A percentile compares a stretch with the other conserved stretches of the same genome.
Evolutionary conservation across 176 grass and related monocot genomes (phyloP).

Genomic region (bread wheat (Triticum aestivum)): DNA sequence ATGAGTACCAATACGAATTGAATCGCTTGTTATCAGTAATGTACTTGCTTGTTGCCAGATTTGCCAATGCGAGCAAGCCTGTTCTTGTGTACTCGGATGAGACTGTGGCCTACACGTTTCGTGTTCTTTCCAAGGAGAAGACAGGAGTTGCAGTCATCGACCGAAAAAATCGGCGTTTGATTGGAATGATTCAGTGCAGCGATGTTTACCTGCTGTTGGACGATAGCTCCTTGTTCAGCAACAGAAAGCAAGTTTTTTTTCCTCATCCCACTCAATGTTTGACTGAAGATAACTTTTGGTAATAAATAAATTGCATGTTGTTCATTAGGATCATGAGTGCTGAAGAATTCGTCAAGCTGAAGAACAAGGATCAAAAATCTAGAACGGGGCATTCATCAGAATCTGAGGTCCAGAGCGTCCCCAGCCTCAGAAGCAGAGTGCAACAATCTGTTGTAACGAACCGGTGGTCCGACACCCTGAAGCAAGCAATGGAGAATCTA

Average conservation of each 20-base stretch:
- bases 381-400: not conserved
- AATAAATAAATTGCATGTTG: not conserved
- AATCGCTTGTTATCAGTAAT: not conserved
- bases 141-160: conserved; percentile 44
- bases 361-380: not conserved
- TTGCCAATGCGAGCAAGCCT: conserved; percentile 14
- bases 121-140: conserved; percentile 43
- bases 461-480: conserved; percentile 42
- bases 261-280: not conserved
- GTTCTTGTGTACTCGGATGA: conserved; percentile 42
- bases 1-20: not conserved
- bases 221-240: conserved; percentile 45
- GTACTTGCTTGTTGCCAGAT: conserved; percentile 12
- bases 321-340: conserved; percentile 20
- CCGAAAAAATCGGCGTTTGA: conserved; percentile 25
- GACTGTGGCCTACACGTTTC: conserved; percentile 12
- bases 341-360: conserved; percentile 32
- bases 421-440: not conserved
- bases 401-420: not conserved
- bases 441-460: not conserved
- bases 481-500: conserved; percentile 52
- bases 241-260: conserved; percentile 38
- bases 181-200: conserved; percentile 40
- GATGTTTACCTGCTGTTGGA: conserved; percentile 54
- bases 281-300: not conserved